A percentile compares a stretch with the other conserved stretches of the same genome.
These are phyloP conservation scores for Trichoderma sp. DNA, from an alignment of 2,329 filamentous ascomycete species.

Conservation along the genomic window DNA sequence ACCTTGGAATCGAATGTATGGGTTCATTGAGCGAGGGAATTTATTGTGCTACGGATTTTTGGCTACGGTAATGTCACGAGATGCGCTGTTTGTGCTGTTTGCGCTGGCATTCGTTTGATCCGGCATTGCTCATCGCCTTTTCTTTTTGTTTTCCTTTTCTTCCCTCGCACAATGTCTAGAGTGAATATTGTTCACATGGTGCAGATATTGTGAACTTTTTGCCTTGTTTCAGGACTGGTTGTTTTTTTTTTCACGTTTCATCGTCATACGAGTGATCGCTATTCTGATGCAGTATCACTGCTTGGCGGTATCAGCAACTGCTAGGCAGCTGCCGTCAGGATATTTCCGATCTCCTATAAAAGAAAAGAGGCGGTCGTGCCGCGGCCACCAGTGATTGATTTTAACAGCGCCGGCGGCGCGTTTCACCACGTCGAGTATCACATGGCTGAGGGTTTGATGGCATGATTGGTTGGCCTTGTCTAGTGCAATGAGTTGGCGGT, in stretches of 20 bases:
- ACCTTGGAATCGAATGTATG: background rate
- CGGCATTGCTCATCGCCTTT: no score
- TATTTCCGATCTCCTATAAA: background rate
- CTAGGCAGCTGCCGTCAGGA: background rate
- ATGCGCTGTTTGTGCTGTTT: no score
- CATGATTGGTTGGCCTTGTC: background rate
- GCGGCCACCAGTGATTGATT: background rate
- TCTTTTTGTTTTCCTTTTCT: no score
- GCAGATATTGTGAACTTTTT: no score
- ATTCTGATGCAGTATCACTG: background rate
- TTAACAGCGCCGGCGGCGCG: no score
- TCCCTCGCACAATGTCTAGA: no score
- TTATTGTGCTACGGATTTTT: no score
- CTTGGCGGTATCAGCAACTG: background rate
- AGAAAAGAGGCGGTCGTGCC: no score
- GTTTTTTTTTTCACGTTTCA: background rate
- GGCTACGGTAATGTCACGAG: no score
- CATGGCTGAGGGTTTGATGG: background rate
- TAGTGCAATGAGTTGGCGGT: background rate
- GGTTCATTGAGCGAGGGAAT: no score
- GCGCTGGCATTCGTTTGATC: no score
- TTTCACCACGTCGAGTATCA: background rate
- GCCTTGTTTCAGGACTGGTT: background rate
- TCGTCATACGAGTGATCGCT: background rate
- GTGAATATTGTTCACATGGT: no score